Percentiles rank a stretch among this genome's conserved stretches.
Evolutionary conservation across 129 eudicot species (phyloP).

Genomic region (Heracleum sosnowskyi): DNA sequence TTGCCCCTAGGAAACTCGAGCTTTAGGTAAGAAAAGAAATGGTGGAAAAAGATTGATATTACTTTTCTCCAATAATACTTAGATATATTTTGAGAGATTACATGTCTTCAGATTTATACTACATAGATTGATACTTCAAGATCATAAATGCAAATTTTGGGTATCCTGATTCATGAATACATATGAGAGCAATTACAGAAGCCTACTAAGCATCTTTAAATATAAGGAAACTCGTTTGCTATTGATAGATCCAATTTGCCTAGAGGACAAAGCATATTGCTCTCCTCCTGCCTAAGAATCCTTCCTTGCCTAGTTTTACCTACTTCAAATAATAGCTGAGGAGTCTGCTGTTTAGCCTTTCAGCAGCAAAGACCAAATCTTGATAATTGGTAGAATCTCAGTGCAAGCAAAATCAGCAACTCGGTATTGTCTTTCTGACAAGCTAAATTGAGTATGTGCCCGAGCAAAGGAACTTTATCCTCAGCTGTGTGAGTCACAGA

Average conservation of each 20-base stretch:
- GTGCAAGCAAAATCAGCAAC: neutral
- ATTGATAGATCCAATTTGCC: neutral
- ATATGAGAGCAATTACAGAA: neutral
- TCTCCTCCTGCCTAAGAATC: neutral
- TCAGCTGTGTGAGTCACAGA: slow-evolving; percentile 22
- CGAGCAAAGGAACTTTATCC: neutral
- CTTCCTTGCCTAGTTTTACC: neutral
- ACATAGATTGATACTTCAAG: no score
- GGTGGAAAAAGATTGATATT: no score
- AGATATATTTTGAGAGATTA: no score
- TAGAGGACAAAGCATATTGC: neutral
- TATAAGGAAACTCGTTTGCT: neutral
- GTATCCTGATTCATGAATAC: neutral
- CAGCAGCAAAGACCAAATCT: no score
- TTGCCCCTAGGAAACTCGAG: no score
- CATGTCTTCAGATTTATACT: no score
- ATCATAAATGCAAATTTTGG: neutral
- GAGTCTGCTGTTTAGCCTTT: no score
- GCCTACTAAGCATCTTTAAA: neutral
- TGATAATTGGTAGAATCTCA: neutral
- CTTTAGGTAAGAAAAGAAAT: no score
- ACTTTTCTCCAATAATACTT: no score
- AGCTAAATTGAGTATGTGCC: neutral
- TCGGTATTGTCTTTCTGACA: neutral
- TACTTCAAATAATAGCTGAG: neutral